Percentiles rank a stretch among this genome's conserved stretches.
These are phyloP conservation scores for Fusarium robinianum DNA, from an alignment of 2,329 filamentous ascomycete genomes.

Conservation along the genomic window DNA sequence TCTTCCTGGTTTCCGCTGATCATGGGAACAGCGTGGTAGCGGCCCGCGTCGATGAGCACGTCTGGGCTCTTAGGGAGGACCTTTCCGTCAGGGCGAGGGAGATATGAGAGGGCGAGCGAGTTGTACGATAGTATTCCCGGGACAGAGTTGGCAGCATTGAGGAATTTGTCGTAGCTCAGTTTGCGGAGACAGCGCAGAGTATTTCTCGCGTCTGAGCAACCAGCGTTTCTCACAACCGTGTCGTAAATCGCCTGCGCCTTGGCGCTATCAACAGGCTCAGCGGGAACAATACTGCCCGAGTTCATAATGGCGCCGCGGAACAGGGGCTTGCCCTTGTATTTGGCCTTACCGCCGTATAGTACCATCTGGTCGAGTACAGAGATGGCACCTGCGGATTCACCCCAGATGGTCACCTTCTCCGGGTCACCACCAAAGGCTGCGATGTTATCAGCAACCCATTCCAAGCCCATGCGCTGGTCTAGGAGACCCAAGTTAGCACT, in stretches of 20 bases:
- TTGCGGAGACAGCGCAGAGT: conserved; percentile 69
- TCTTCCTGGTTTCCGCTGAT: conserved; percentile 77
- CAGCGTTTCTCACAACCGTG: conserved; percentile 60
- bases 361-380: conserved; percentile 78
- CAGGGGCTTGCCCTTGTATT: conserved; percentile 73
- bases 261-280: conserved; percentile 64
- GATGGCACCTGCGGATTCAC: conserved; percentile 72
- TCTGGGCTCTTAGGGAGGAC: conserved; percentile 68
- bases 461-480: conserved; percentile 71
- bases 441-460: conserved; percentile 82
- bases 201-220: conserved; percentile 62
- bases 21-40: conserved; percentile 54
- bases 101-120: conserved; percentile 71
- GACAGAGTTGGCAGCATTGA: conserved; percentile 71
- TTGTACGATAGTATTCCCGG: conserved; percentile 69
- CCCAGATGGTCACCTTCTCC: conserved; percentile 78
- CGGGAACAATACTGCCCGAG: conserved; percentile 66
- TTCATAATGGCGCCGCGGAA: conserved; percentile 82
- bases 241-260: conserved; percentile 71
- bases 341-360: conserved; percentile 72
- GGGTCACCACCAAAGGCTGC: conserved; percentile 78
- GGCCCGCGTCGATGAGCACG: conserved; percentile 53
- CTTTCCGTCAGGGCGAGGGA: conserved; percentile 73
- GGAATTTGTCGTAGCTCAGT: conserved; percentile 61
- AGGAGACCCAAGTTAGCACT: conserved; percentile 72